Percentiles rank a stretch among this genome's conserved stretches.
These are phyloP conservation scores for Populus deltoides DNA, from an alignment of 345 rosid genomes.

Conservation along the genomic window DNA sequence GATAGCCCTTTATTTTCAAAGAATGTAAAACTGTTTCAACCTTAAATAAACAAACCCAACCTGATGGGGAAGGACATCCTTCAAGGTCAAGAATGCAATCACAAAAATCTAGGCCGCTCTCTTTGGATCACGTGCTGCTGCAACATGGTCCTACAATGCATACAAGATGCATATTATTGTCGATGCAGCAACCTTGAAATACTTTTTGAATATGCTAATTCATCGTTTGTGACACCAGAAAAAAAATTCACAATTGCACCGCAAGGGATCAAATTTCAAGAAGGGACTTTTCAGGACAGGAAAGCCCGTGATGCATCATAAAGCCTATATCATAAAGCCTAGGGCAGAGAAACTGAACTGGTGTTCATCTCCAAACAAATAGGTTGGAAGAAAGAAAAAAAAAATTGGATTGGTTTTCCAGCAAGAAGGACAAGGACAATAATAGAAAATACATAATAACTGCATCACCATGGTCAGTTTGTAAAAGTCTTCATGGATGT, in stretches of 20 bases:
- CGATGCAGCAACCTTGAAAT: neutral
- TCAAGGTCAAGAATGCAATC: neutral
- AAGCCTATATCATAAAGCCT: neutral
- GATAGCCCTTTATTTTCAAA: slow-evolving; percentile 17
- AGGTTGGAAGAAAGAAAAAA: neutral
- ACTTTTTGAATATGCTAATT: too few relatives aligned
- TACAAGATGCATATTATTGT: neutral
- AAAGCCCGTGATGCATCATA: neutral
- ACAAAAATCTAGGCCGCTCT: slow-evolving; percentile 40
- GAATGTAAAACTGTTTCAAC: slow-evolving; percentile 16
- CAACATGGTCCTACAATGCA: slow-evolving; percentile 69
- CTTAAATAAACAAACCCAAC: neutral
- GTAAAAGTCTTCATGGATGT: too few relatives aligned
- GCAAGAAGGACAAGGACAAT: neutral
- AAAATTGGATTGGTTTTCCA: neutral
- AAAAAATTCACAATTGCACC: too few relatives aligned
- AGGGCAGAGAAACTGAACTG: neutral
- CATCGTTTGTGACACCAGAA: too few relatives aligned
- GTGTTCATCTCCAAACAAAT: neutral
- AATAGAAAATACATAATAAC: too few relatives aligned
- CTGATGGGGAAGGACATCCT: slow-evolving; percentile 6
- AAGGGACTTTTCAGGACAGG: neutral
- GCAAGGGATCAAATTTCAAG: too few relatives aligned
- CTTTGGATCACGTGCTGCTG: slow-evolving; percentile 73
- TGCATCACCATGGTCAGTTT: too few relatives aligned